Evolutionary conservation across 2,329 filamentous ascomycete species (phyloP).

Genomic region (Alternaria tenuissima): DNA sequence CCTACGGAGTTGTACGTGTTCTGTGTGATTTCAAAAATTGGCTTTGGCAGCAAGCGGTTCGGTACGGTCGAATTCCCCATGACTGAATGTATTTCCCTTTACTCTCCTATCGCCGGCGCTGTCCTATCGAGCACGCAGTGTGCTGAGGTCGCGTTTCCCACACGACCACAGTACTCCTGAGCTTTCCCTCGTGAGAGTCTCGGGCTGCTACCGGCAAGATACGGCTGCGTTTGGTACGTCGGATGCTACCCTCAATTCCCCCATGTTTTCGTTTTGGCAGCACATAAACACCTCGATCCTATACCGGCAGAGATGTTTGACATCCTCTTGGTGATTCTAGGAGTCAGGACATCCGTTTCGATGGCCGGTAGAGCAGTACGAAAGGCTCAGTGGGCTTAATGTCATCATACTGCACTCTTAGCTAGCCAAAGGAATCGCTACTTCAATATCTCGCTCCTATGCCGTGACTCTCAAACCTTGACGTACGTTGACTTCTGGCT

Average conservation of each 20-base stretch:
- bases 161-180: conserved; percentile 28
- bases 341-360: conserved; percentile 32
- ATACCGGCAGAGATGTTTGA: conserved; percentile 34
- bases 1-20: conserved; percentile 51
- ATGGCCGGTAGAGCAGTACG: conserved; percentile 28
- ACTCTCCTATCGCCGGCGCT: conserved; percentile 36
- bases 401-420: conserved; percentile 40
- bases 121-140: conserved; percentile 35
- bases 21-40: conserved; percentile 51
- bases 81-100: conserved; percentile 52
- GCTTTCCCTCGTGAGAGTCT: conserved; percentile 36
- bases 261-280: conserved; percentile 43
- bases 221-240: conserved; percentile 41
- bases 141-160: conserved; percentile 27
- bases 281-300: conserved; percentile 34
- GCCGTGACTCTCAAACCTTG: neutral
- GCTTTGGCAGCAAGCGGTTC: conserved; percentile 52
- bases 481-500: neutral
- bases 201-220: conserved; percentile 31
- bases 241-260: conserved; percentile 46
- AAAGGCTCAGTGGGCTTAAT: conserved; percentile 29
- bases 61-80: conserved; percentile 50
- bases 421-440: conserved; percentile 42
- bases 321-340: conserved; percentile 30
- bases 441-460: conserved; percentile 24